Evolutionary conservation across 2,329 filamentous ascomycete species (phyloP), one percentile per base, ranked within the genome.

Genomic region (Arthrinium puccinioides): DNA sequence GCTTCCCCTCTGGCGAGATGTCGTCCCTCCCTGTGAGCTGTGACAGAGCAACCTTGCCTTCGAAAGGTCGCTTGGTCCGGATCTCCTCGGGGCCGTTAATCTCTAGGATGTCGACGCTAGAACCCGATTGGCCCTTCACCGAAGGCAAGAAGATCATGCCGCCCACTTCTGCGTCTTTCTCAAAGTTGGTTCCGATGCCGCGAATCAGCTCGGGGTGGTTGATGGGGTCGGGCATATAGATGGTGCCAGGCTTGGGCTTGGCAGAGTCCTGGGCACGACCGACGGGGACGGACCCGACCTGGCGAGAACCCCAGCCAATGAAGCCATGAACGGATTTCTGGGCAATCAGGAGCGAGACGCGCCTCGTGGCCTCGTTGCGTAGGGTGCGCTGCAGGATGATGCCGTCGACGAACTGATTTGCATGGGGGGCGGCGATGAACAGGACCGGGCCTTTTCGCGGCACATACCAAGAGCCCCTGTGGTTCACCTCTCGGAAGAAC

Each of bases 401-500:
- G 37, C 88, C 90, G 55, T 98, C 92, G 56, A 97, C 89, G 51
- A 98, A 98, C 82, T 95, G 55, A 41, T 98, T 98, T 42, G 90
- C 90, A 70, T 98, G 92, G 48, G 92, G 92, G 38, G 90, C 92
- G 30, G 89, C 92, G 49, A 98, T 92, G 54, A 98, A 92, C 42
- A 98, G 86, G 45, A 98, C 78, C 1, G 92, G 89, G 0, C 89
- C 92, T 45, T 79, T 76, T 53, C 84, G 80, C 30, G 92, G 92
- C 30, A 98, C 85, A 62, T 89, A 90, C 88, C 92, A 98, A 45
- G 89, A 87, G 49, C 88, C 88, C 47, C 92, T 78, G 10, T 92
- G 92, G 58, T 97, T 89, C 13, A 98, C 87, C 64, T 98, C 92
- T 50, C 92, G 83, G 70, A 98, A 98, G 76, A 98, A 98, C 49